Conservation (phyloP, 352 stramenopile genomes). For the Phytophthora vignae region DNA sequence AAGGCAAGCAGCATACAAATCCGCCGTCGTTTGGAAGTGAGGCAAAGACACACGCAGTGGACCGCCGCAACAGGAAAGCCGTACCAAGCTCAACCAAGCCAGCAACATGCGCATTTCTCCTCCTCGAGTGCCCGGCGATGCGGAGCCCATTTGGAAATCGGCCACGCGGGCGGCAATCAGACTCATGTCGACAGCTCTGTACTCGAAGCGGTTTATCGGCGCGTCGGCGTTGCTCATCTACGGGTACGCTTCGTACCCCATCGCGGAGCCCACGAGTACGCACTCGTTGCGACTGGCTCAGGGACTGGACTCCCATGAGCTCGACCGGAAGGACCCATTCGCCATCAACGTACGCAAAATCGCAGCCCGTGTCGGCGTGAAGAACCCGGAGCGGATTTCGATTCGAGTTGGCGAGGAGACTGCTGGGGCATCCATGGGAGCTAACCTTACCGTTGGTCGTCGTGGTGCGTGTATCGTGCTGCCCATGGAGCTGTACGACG, state of each 20-base stretch:
- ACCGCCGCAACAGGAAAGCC: slow-evolving; percentile 24
- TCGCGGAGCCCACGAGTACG: slow-evolving; percentile 66
- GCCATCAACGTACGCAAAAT: slow-evolving; percentile 71
- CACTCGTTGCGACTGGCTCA: slow-evolving; percentile 69
- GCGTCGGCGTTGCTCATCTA: slow-evolving; percentile 38
- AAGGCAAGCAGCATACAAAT: slow-evolving; percentile 23
- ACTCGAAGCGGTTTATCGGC: slow-evolving; percentile 44
- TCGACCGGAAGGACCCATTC: slow-evolving; percentile 69
- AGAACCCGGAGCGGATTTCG: slow-evolving; percentile 68
- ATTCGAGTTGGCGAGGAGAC: slow-evolving; percentile 73
- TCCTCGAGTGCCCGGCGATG: slow-evolving; percentile 6
- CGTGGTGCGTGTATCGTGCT: slow-evolving; percentile 75
- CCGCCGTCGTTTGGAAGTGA: slow-evolving; percentile 3
- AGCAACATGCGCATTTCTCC: slow-evolving; percentile 14
- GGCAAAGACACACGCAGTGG: slow-evolving; percentile 34
- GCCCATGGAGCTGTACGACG: slow-evolving; percentile 81
- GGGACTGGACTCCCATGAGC: slow-evolving; percentile 57
- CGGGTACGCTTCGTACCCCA: slow-evolving; percentile 53
- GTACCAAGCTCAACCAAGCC: slow-evolving; percentile 2
- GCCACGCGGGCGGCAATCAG: slow-evolving; percentile 30
- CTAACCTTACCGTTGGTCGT: slow-evolving; percentile 68
- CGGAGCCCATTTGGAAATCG: slow-evolving; percentile 43
- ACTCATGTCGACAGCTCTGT: slow-evolving; percentile 40
- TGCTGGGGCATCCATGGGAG: slow-evolving; percentile 65
- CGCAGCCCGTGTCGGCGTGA: slow-evolving; percentile 68